These are phyloP conservation scores for Neoboletus magnificus DNA, from an alignment of 768 basidiomycete species.

Conservation along the genomic window DNA sequence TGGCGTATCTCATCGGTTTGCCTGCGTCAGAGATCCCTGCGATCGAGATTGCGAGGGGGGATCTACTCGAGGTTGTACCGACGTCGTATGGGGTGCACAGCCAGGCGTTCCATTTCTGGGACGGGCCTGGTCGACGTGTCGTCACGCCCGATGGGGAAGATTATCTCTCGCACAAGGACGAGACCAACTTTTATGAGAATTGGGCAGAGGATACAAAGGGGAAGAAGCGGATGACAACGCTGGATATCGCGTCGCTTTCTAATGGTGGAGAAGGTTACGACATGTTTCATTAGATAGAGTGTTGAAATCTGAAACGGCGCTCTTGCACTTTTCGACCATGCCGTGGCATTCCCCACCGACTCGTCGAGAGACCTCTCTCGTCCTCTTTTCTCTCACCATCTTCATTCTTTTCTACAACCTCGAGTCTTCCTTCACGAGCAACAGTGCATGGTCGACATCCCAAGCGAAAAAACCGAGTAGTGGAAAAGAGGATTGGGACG, in stretches of 20 bases:
- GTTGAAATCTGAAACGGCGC: neutral
- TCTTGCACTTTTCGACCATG: conserved; percentile 29
- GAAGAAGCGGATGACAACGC: conserved; percentile 42
- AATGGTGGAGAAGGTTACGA: conserved; percentile 7
- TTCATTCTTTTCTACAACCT: conserved; percentile 76
- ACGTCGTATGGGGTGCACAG: conserved; percentile 88
- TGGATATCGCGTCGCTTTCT: conserved; percentile 30
- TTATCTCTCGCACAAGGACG: conserved; percentile 46
- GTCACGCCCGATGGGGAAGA: conserved; percentile 35
- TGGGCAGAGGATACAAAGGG: conserved; percentile 75
- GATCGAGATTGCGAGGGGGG: conserved; percentile 94
- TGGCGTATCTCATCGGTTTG: conserved; percentile 90
- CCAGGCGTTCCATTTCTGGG: conserved; percentile 91
- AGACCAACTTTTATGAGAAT: conserved; percentile 85
- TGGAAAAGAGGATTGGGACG: conserved; percentile 52
- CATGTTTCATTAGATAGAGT: neutral
- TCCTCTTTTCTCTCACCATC: conserved; percentile 60
- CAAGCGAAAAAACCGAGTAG: conserved; percentile 14
- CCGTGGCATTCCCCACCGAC: conserved; percentile 65
- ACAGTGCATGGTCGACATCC: conserved; percentile 32
- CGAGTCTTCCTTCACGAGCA: conserved; percentile 55
- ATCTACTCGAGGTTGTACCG: conserved; percentile 90
- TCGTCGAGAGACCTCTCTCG: conserved; percentile 67
- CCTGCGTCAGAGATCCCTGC: conserved; percentile 96
- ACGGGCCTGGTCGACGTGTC: conserved; percentile 69